phyloP scores from a whole-genome alignment of 805 yeast genomes.

The Yamadazyma nakazawae region DNA sequence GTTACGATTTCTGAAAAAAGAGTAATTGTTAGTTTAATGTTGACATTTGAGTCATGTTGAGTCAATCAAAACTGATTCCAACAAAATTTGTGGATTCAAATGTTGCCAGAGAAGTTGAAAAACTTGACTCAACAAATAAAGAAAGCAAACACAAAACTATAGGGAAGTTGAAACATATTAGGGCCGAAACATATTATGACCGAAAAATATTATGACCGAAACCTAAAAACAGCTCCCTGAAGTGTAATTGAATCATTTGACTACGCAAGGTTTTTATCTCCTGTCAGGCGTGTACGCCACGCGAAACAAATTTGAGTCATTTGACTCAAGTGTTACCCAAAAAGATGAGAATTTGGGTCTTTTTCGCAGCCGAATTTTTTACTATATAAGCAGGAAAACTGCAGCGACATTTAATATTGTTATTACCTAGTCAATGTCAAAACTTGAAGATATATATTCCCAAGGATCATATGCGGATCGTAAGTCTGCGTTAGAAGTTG shows the following conservation, averaged over 20 bases:
- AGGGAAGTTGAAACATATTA: too few relatives aligned
- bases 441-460: not conserved
- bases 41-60: not conserved
- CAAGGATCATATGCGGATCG: not conserved
- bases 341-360: not conserved
- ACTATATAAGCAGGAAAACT: not conserved
- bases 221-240: too few relatives aligned
- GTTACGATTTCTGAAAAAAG: too few relatives aligned
- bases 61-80: not conserved
- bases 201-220: too few relatives aligned
- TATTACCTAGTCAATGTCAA: too few relatives aligned
- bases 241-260: too few relatives aligned
- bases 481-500: not conserved
- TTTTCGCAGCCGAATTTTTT: constrained; percentile 2
- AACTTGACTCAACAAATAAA: not conserved
- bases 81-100: too few relatives aligned
- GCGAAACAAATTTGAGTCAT: constrained; percentile 4
- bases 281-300: not conserved
- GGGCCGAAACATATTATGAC: not conserved
- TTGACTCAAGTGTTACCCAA: constrained; percentile 4
- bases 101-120: too few relatives aligned
- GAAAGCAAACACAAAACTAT: too few relatives aligned
- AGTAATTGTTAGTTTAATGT: too few relatives aligned
- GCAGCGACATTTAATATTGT: not conserved
- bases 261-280: too few relatives aligned